Evolutionary conservation across 257 asterid species (phyloP).

Genomic region (Nicotiana tabacum): DNA sequence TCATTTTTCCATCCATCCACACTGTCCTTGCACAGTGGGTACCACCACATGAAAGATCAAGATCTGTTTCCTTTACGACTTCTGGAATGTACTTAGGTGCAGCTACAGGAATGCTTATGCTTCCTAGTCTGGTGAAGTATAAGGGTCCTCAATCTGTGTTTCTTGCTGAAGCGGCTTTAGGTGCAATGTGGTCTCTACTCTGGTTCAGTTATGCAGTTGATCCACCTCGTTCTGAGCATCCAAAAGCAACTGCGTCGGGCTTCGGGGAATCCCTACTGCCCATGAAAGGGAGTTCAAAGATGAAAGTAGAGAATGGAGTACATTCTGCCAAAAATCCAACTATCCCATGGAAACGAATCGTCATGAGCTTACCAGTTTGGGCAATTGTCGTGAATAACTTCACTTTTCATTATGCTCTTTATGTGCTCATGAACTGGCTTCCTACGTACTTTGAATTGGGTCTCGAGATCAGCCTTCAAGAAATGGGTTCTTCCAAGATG

Average conservation of each 20-base stretch:
- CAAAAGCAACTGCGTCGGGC: conserved; percentile 84
- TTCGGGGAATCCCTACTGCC: conserved; percentile 81
- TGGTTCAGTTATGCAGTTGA: conserved; percentile 75
- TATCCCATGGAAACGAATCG: conserved; percentile 78
- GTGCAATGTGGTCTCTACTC: conserved; percentile 70
- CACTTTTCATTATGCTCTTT: conserved; percentile 87
- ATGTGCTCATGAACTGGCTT: conserved; percentile 96
- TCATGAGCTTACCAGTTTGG: conserved; percentile 73
- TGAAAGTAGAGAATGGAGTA: conserved; percentile 49
- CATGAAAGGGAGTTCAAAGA: conserved; percentile 32
- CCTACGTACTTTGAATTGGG: conserved; percentile 91
- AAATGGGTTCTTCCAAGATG: conserved; percentile 97
- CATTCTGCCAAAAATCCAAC: conserved; percentile 27
- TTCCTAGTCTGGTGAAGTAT: conserved; percentile 67
- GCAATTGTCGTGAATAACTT: conserved; percentile 87
- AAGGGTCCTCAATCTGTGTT: conserved; percentile 82
- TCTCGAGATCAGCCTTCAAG: conserved; percentile 74
- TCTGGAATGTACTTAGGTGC: conserved; percentile 97
- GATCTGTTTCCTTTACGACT: conserved; percentile 85
- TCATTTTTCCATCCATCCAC: conserved; percentile 94
- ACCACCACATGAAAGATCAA: conserved; percentile 86
- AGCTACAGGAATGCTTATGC: conserved; percentile 73
- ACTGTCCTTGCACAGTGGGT: conserved; percentile 97
- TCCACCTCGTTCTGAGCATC: conserved; percentile 90
- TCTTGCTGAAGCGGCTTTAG: conserved; percentile 71